Percentiles rank a stretch among this genome's conserved stretches.
These are phyloP conservation scores for Linnemannia zychae DNA, from an alignment of 192 early-diverging fungal genomes.

Conservation along the genomic window DNA sequence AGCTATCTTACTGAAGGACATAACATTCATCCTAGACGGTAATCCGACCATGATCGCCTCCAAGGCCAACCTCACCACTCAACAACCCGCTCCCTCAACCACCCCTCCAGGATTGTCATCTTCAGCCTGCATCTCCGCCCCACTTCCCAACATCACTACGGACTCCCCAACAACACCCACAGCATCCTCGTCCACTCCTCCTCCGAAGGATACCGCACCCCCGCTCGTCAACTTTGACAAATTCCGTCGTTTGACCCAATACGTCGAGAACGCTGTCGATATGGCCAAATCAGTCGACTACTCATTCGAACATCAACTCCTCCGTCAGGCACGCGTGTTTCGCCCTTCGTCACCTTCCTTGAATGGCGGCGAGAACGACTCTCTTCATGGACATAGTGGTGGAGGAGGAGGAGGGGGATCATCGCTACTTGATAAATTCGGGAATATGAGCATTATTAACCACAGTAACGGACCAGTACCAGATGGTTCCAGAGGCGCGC, in stretches of 20 bases:
- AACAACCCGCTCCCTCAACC: neutral
- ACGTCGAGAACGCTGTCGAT: conserved; percentile 54
- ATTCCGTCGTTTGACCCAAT: conserved; percentile 57
- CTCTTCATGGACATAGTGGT: neutral
- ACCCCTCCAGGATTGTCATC: too few relatives aligned
- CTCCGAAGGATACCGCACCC: neutral
- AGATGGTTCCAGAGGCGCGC: conserved; percentile 8
- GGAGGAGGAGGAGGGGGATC: too few relatives aligned
- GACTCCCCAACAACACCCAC: neutral
- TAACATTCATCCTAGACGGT: conserved; percentile 82
- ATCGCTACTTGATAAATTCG: neutral
- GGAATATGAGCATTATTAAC: neutral
- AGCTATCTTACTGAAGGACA: conserved; percentile 78
- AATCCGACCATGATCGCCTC: conserved; percentile 62
- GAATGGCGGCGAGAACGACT: conserved; percentile 4
- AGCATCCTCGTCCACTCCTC: neutral
- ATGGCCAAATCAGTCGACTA: conserved; percentile 55
- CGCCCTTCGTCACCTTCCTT: conserved; percentile 28
- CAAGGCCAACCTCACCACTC: conserved; percentile 6
- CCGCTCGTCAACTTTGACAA: conserved; percentile 65
- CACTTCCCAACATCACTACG: neutral
- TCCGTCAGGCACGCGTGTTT: conserved; percentile 52
- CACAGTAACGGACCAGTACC: neutral
- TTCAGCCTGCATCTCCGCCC: neutral
- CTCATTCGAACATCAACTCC: conserved; percentile 59